A percentile compares a stretch with the other conserved stretches of the same genome.
Conservation (phyloP, 257 asterid species). For the Solanum peruvianum region DNA sequence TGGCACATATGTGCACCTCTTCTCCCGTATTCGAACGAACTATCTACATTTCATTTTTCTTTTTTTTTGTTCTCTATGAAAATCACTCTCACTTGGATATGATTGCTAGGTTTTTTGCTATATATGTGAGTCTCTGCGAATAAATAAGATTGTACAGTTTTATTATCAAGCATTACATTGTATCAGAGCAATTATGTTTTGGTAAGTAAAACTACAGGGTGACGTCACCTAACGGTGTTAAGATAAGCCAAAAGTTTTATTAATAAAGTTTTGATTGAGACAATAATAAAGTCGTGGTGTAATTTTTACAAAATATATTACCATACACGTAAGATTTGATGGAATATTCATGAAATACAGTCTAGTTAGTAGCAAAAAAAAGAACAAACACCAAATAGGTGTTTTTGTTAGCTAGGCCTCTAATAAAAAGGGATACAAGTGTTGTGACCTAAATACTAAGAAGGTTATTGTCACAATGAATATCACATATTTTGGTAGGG, state of each 20-base stretch:
- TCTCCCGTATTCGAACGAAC: background rate
- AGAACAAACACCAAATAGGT: background rate
- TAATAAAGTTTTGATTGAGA: background rate
- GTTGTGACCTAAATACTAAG: background rate
- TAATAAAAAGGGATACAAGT: background rate
- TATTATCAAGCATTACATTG: too few species aligned
- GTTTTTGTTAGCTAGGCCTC: background rate
- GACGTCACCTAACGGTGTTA: too few species aligned
- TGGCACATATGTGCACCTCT: background rate
- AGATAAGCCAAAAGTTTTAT: background rate
- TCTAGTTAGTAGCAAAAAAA: background rate
- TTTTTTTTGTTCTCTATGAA: fast-evolving
- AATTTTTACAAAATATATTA: background rate
- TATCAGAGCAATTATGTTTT: too few species aligned
- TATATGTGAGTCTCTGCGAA: too few species aligned
- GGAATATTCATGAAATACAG: background rate
- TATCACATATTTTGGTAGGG: too few species aligned
- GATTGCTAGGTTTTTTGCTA: background rate
- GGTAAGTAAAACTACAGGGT: background rate
- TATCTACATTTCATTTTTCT: too few species aligned
- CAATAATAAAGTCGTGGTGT: background rate
- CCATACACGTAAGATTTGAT: background rate
- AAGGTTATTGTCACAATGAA: background rate
- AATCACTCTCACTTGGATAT: background rate
- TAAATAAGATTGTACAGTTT: background rate